Percentiles rank a stretch among this genome's conserved stretches.
Evolutionary conservation across 331 rosid genomes (phyloP).

Genomic region (Prunus yedoensis): DNA sequence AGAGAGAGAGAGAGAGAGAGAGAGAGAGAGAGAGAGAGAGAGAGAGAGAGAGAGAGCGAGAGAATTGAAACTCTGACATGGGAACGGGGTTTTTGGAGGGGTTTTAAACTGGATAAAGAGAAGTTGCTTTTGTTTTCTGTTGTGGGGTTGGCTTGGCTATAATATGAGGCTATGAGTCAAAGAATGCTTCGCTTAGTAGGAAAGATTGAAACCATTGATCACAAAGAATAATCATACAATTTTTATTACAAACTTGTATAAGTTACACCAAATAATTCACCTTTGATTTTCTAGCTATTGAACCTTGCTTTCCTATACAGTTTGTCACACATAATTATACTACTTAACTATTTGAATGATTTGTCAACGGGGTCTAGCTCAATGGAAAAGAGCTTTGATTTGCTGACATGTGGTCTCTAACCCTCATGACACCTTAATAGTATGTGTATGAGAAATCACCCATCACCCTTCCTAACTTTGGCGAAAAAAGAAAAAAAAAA

Average conservation of each 20-base stretch:
- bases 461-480: too few species aligned
- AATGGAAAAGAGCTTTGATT: too few species aligned
- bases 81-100: slow-evolving; percentile 13
- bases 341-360: too few species aligned
- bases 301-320: too few species aligned
- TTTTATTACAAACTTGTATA: not conserved
- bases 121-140: slow-evolving; percentile 18
- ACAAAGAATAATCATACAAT: not conserved
- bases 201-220: slow-evolving; percentile 15
- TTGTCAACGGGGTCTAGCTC: too few species aligned
- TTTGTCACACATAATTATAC: too few species aligned
- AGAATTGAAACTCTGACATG: not conserved
- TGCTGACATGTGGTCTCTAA: too few species aligned
- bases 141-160: slow-evolving; percentile 8
- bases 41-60: slow-evolving; percentile 4
- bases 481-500: too few species aligned
- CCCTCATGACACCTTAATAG: too few species aligned
- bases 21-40: slow-evolving; percentile 6
- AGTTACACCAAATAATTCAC: too few species aligned
- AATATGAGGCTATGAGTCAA: not conserved
- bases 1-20: not conserved
- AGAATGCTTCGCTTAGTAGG: slow-evolving; percentile 26
- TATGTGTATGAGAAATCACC: too few species aligned
- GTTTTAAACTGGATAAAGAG: slow-evolving; percentile 36
- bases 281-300: too few species aligned